Percentiles rank a stretch among this genome's conserved stretches.
Evolutionary conservation across 768 basidiomycete genomes (phyloP).

Genomic region (Boletales sp.): DNA sequence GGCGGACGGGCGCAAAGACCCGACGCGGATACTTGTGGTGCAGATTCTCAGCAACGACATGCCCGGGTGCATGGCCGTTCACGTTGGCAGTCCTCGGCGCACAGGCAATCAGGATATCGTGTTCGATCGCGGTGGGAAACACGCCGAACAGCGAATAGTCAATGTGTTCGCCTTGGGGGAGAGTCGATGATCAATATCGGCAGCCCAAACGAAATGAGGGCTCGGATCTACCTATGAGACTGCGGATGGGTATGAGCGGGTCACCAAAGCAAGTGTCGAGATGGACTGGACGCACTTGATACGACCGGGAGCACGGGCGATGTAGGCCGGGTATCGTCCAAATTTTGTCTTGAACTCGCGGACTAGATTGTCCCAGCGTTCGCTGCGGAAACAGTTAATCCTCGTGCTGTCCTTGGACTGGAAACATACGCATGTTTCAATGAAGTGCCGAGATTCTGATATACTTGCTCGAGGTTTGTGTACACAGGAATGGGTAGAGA

Average conservation of each 20-base stretch:
- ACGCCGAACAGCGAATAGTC: constrained; percentile 84
- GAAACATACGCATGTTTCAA: constrained; percentile 45
- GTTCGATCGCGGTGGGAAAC: constrained; percentile 80
- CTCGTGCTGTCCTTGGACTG: too few relatives aligned
- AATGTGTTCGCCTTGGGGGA: constrained; percentile 70
- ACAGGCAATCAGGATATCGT: constrained; percentile 79
- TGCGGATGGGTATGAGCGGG: constrained; percentile 3
- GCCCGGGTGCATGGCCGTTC: constrained; percentile 39
- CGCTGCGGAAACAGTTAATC: constrained; percentile 21
- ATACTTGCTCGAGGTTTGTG: constrained; percentile 53
- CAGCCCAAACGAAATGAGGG: background rate
- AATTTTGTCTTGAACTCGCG: constrained; percentile 62
- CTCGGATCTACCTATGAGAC: constrained; percentile 32
- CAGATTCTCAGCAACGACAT: constrained; percentile 61
- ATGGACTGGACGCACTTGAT: constrained; percentile 54
- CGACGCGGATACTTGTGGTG: constrained; percentile 56
- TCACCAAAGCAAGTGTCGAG: background rate
- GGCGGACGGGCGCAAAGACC: constrained; percentile 52
- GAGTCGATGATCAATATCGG: background rate
- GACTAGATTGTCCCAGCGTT: constrained; percentile 59
- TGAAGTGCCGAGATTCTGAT: constrained; percentile 49
- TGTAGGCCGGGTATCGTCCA: constrained; percentile 63
- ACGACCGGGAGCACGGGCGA: constrained; percentile 75
- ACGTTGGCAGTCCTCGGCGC: constrained; percentile 36
- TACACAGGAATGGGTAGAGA: constrained; percentile 60